Base-by-base conservation (phyloP, 2,329 filamentous ascomycete species). In the Didymosphaeria variabile region DNA sequence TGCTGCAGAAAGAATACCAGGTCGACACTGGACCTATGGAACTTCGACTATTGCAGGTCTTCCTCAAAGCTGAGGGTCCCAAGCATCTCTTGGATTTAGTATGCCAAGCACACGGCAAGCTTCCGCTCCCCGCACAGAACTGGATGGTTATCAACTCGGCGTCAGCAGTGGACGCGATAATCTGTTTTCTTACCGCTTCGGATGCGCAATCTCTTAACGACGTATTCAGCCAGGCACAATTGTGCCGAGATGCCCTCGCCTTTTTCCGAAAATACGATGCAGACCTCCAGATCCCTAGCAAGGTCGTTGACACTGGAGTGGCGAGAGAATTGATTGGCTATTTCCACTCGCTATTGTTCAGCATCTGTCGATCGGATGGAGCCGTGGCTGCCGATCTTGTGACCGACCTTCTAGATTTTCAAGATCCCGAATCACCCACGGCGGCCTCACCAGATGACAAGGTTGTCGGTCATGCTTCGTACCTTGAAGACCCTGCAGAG, bases 241-340 rank as follows among this genome's bases (percentile, higher is more conserved):
- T 64, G 57, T 69, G 63, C 47, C 66, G 62, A 17, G 61, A 67
- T 21, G 58, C 63, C 1, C 50, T 77, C 5, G 62, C 62, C 9
- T 73, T 72, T 57, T 73, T 77, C 50, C 65, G 69, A 17, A 69
- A 63, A 29, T 77, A 74, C 61, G 62, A 71, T 51, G 63, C 54
- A 26, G 68, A 76, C 45, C 64, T 78, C 2, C 69, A 73, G 55
- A 64, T 69, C 17, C 65, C 74, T 21, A 67, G 65, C 51, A 72
- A 72, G 45, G 67, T 71, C 2, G 60, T 66, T 8, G 75, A 77
- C 58, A 64, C 72, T 19, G 55, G 47, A 23, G 46, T 68, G 26
- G 66, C 69, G 12, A 71, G 69, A 42, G 76, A 77, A 12, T 38
- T 74, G 26, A 65, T 77, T 17, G 19, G 49, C 8, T 53, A 61